Evolutionary conservation across 768 basidiomycete species (phyloP), one percentile per base, ranked within the genome.

Genomic region (Tylopilus rubrobrunneus): DNA sequence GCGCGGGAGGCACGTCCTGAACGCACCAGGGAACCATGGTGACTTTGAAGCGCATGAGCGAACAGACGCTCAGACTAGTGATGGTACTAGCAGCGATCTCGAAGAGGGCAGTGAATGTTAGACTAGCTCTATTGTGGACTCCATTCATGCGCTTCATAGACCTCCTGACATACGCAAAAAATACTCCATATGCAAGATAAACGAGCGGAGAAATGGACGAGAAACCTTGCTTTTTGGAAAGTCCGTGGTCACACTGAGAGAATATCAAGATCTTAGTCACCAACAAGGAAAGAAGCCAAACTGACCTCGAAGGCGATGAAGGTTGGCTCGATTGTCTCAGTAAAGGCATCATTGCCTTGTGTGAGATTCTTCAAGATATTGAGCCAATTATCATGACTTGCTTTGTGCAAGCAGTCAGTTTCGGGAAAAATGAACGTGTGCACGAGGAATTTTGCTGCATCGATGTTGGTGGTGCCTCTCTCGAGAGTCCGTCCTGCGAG

Each of bases 1-100:
- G 9, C 19, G 45, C 23, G 17, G 34, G 14, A 37, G 59, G 53
- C 48, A 50, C 12, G 31, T n/a, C 45, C 19, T 37, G 52, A 52
- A 71, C 77, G 60, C 71, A 90, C 92, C 88, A 92, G 42, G 92
- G 92, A 25, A 94, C 89, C 83, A 94, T 86, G 2, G 88, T 92
- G 15, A 93, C 81, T 61, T 84, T 86, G 71, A 92, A 93, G 1
- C 93, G 92, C 42, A 90, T 83, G 21, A 98, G 76, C 7, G 92
- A 91, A 63, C 93, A 92, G 33, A 97, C 91, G 64, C 92, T 94
- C 44, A 97, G 78, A 61, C 90, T 92, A 49, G 95, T 97, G 60
- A 99, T 83, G 0, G 96, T 93, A 74, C 92, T 95, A 53, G 91
- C 92, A 7, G 86, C 76, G 41, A 98, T 86, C 71, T 98, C 93